phyloP scores from a whole-genome alignment of 495 filamentous ascomycete species.

The Bacidia gigantensis region DNA sequence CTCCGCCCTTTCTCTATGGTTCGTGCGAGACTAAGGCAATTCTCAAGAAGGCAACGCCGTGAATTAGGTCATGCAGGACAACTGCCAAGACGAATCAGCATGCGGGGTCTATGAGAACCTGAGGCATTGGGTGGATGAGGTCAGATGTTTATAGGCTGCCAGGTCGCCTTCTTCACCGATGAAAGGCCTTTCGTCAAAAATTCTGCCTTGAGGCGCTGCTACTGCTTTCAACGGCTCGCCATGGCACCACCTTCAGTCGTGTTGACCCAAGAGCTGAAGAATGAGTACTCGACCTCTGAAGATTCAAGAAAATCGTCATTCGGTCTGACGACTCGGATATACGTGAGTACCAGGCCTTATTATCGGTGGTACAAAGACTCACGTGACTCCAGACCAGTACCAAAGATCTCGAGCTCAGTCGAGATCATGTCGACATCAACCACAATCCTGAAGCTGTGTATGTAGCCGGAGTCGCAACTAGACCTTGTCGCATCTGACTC shows the following conservation, averaged over 20 bases:
- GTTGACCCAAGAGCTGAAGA: neutral
- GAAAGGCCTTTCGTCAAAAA: neutral
- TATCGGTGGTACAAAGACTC: no score
- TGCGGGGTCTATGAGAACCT: neutral
- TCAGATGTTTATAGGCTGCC: neutral
- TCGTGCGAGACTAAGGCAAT: neutral
- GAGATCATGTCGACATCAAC: conserved; percentile 16
- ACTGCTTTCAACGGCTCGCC: neutral
- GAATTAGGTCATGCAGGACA: neutral
- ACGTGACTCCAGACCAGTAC: conserved; percentile 5
- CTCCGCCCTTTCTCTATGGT: neutral
- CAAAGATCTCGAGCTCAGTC: conserved; percentile 9
- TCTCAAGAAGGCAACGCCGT: neutral
- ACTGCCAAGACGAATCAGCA: neutral
- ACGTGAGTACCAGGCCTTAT: conserved; percentile 3
- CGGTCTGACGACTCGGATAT: conserved; percentile 12
- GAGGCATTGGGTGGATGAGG: neutral
- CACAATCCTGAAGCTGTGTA: conserved; percentile 18
- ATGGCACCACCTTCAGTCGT: neutral
- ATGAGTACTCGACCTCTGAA: conserved; percentile 1
- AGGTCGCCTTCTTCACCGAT: neutral
- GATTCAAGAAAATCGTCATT: conserved; percentile 13
- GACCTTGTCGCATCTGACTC: neutral
- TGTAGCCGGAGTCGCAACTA: neutral
- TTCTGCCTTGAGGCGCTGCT: neutral